phyloP scores from a whole-genome alignment of 768 basidiomycete genomes.

The Boletus rufocinnamomeus region DNA sequence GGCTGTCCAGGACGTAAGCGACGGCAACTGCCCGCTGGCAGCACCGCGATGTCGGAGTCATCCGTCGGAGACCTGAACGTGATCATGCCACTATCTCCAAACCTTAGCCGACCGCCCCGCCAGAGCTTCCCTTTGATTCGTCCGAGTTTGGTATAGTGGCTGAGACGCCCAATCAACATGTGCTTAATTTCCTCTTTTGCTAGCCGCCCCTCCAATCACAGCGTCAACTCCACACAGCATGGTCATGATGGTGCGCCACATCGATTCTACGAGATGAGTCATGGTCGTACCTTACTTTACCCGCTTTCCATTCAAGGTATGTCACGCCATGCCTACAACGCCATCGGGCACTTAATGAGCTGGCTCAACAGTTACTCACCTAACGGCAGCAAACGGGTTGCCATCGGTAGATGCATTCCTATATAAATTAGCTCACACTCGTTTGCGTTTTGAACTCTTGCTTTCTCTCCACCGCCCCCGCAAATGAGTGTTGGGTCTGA shows the following conservation, averaged over 20 bases:
- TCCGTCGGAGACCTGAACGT: neutral
- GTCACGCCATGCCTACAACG: neutral
- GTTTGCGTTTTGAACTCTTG: neutral
- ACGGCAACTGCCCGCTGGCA: neutral
- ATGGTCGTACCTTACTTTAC: neutral
- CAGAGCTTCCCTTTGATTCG: too few species aligned
- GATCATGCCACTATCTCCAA: neutral
- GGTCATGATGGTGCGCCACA: conserved; percentile 2
- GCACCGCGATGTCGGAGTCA: neutral
- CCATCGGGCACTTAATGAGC: neutral
- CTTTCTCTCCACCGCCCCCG: neutral
- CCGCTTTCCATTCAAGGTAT: conserved; percentile 5
- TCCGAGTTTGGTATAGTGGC: neutral
- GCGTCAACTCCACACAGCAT: too few species aligned
- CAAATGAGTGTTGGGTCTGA: conserved; percentile 24
- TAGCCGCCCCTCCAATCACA: too few species aligned
- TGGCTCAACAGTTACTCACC: neutral
- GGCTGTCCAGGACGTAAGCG: neutral
- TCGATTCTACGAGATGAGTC: neutral
- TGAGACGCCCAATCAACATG: neutral
- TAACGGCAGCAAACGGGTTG: conserved; percentile 24
- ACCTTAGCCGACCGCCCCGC: neutral
- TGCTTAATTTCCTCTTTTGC: neutral
- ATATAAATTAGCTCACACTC: conserved; percentile 25
- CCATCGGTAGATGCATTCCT: conserved; percentile 4